phyloP scores from a whole-genome alignment of 2,329 filamentous ascomycete genomes.

The Aureobasidium sp. region DNA sequence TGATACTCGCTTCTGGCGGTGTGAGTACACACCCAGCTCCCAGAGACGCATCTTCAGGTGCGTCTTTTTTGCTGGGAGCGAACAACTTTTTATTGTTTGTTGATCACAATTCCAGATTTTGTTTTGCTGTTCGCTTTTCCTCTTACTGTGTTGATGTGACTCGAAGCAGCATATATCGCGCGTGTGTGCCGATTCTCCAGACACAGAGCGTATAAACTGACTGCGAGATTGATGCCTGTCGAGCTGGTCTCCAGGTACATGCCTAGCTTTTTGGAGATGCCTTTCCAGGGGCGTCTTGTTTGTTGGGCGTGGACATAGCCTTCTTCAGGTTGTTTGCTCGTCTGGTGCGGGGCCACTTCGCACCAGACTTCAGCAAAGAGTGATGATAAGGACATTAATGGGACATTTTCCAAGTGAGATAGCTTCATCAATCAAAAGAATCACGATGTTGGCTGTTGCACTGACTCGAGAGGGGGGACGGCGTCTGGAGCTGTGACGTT shows the following conservation, averaged over 20 bases:
- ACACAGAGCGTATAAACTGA: background rate
- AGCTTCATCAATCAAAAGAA: too few species aligned
- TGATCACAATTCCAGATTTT: background rate
- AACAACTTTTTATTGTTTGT: background rate
- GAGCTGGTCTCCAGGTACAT: background rate
- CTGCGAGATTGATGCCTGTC: background rate
- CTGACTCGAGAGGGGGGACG: too few species aligned
- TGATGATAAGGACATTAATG: too few species aligned
- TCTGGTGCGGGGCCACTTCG: too few species aligned
- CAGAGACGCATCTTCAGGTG: background rate
- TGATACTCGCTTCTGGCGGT: background rate
- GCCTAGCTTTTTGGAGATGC: background rate
- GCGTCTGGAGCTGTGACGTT: too few species aligned
- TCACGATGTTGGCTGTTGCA: too few species aligned
- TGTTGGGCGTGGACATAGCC: background rate
- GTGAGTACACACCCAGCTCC: background rate
- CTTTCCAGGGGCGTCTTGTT: background rate
- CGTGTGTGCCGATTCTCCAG: background rate
- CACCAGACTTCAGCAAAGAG: too few species aligned
- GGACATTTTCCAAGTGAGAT: too few species aligned
- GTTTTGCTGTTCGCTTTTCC: background rate
- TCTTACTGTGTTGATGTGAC: too few species aligned
- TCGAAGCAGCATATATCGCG: background rate
- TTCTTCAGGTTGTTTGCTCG: background rate
- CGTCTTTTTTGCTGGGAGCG: background rate